Percentiles rank a stretch among this genome's conserved stretches.
Conservation (phyloP, 2,329 filamentous ascomycete species). For the Hypoxylon sp. region DNA sequence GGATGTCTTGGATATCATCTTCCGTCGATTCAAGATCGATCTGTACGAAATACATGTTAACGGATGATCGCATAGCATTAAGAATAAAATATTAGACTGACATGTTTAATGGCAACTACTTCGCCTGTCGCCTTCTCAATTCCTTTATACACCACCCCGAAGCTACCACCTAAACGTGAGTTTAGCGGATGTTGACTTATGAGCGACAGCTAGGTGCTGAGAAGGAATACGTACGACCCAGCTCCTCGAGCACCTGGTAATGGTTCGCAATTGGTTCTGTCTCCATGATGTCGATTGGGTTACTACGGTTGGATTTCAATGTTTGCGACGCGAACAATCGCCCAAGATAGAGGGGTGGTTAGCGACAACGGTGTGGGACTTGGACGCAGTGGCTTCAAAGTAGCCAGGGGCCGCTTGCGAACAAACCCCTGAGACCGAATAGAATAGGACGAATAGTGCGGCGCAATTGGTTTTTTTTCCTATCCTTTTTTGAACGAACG, state of each 20-base stretch:
- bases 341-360: conserved; percentile 12
- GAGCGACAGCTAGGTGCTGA: conserved; percentile 1
- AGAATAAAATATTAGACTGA: conserved; percentile 62
- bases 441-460: conserved; percentile 8
- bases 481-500: background rate
- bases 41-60: conserved; percentile 62
- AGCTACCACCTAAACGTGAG: conserved; percentile 81
- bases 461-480: background rate
- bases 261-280: conserved; percentile 81
- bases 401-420: conserved; percentile 32
- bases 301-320: conserved; percentile 24
- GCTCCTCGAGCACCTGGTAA: conserved; percentile 96
- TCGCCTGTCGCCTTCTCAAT: conserved; percentile 93
- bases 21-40: conserved; percentile 99
- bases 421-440: conserved; percentile 31
- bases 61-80: background rate
- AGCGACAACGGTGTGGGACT: conserved; percentile 36
- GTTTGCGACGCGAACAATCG: background rate
- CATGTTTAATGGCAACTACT: conserved; percentile 96
- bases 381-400: conserved; percentile 37
- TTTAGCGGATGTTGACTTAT: conserved; percentile 24
- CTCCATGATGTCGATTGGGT: conserved; percentile 61
- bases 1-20: conserved; percentile 98
- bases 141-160: conserved; percentile 96
- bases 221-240: conserved; percentile 80